These are phyloP conservation scores for Xerocomus brunneocitrinus DNA, from an alignment of 768 basidiomycete species.

Conservation along the genomic window DNA sequence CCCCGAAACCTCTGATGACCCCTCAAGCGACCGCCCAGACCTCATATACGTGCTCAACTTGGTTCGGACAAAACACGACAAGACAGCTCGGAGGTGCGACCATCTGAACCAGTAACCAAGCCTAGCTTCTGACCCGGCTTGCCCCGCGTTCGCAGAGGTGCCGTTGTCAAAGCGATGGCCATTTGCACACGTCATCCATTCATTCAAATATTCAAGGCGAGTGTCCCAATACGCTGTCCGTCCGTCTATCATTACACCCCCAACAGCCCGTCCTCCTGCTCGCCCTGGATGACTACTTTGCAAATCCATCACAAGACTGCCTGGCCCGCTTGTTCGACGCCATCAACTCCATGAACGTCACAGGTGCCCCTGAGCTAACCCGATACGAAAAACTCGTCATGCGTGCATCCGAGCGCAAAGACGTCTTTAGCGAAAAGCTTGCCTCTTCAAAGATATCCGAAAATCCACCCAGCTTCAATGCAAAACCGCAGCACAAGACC, in stretches of 20 bases:
- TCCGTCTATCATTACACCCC: background rate
- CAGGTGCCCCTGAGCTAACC: constrained; percentile 71
- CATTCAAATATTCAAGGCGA: constrained; percentile 92
- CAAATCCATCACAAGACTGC: constrained; percentile 83
- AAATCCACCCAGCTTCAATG: constrained; percentile 1
- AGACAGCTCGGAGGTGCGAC: constrained; percentile 66
- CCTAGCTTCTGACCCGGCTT: constrained; percentile 9
- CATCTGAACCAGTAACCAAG: constrained; percentile 1
- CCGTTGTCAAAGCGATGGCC: constrained; percentile 90
- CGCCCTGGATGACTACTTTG: constrained; percentile 93
- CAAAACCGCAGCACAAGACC: constrained; percentile 39
- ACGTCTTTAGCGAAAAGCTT: constrained; percentile 88
- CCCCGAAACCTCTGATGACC: constrained; percentile 30
- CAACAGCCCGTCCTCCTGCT: constrained; percentile 84
- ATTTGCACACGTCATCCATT: constrained; percentile 91
- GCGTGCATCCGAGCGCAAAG: constrained; percentile 86
- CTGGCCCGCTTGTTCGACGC: constrained; percentile 88
- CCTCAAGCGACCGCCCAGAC: constrained; percentile 34
- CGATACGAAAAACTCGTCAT: constrained; percentile 85
- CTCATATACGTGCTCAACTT: constrained; percentile 86
- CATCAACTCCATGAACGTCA: constrained; percentile 86
- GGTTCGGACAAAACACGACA: constrained; percentile 89
- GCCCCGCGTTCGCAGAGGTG: constrained; percentile 54
- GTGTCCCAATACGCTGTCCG: constrained; percentile 8
- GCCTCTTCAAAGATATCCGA: constrained; percentile 25